Evolutionary conservation across 805 yeast genomes (phyloP).

Genomic region (Yarrowia deformans): DNA sequence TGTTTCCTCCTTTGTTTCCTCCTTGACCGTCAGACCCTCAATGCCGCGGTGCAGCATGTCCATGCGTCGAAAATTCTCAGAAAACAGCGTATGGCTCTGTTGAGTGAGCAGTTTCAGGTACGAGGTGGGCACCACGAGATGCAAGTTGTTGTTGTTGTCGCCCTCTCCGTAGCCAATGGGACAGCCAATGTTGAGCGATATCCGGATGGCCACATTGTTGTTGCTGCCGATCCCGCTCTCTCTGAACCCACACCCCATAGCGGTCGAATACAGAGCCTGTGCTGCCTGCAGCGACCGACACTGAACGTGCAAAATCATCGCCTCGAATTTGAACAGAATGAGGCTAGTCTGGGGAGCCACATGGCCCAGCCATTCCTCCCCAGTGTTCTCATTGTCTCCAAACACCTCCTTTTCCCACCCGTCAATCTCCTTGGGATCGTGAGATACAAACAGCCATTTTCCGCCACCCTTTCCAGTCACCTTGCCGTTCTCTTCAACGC

Average conservation of each 20-base stretch:
- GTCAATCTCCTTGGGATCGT: conserved; percentile 59
- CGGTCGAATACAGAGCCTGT: conserved; percentile 65
- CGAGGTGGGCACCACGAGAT: conserved; percentile 58
- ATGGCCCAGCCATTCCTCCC: conserved; percentile 5
- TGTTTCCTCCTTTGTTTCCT: conserved; percentile 40
- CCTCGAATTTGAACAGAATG: conserved; percentile 81
- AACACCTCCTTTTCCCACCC: conserved; percentile 44
- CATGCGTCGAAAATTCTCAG: conserved; percentile 68
- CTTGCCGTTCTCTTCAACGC: conserved; percentile 48
- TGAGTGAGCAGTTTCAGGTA: conserved; percentile 62
- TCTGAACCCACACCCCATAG: conserved; percentile 85
- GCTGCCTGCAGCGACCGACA: conserved; percentile 71
- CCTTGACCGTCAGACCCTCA: not conserved
- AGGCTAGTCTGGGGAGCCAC: conserved; percentile 60
- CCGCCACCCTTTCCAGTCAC: conserved; percentile 92
- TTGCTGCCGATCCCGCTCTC: conserved; percentile 87
- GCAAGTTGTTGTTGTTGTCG: conserved; percentile 11
- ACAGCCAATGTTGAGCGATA: conserved; percentile 73
- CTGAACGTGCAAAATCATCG: conserved; percentile 82
- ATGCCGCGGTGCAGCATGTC: conserved; percentile 51
- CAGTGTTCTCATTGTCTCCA: not conserved
- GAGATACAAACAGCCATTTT: conserved; percentile 81
- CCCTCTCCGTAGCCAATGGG: conserved; percentile 66
- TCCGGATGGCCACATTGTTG: conserved; percentile 77
- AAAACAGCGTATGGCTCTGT: conserved; percentile 67